Evolutionary conservation across 2,329 filamentous ascomycete genomes (phyloP), one percentile per base, ranked within the genome.

Genomic region (Emericellopsis atlantica): DNA sequence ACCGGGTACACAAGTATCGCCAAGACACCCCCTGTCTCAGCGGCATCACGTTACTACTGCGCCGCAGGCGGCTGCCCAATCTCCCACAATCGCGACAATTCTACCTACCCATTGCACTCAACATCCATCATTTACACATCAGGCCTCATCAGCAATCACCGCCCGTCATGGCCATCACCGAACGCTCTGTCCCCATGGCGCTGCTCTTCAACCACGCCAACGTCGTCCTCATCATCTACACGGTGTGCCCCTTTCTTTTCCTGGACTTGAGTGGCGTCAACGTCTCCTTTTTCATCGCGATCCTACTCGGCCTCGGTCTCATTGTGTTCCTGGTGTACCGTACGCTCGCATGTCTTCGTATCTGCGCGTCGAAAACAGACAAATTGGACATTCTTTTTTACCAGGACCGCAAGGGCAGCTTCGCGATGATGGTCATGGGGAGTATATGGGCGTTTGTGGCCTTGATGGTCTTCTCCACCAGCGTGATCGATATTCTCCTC

Each of bases 251-350:
- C 18, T 21, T 16, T 7, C 12, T 15, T 10, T 12, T 18, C 18
- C 15, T 15, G 7, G 18, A 22, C 5, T n/a, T 35, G 31, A 9
- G 11, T 7, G 5, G 9, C 31, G 14, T 40, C 37, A n/a, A 21
- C 39, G 12, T 18, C 14, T 32, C 31, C 10, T 40, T 16, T 7
- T 4, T 33, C 34, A 11, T 42, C 40, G 12, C 24, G 39, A 11
- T 39, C 21, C 31, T 41, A 31, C 10, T 36, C 42, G 18, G 16
- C 29, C 9, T 44, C 39, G n/a, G 22, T 22, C 24, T 44, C 36
- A 12, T 37, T 22, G 9, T 37, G 24, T 32, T 38, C 37, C 37
- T 42, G 12, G 8, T 10, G 5, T 36, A 36, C 33, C 39, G 39
- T 12, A 18, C 33, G 12, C n/a, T 41, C 3, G 24, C 22, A 7